Evolutionary conservation across 1,284 basidiomycete genomes (phyloP).

Genomic region (Stygiomarasmius scandens): DNA sequence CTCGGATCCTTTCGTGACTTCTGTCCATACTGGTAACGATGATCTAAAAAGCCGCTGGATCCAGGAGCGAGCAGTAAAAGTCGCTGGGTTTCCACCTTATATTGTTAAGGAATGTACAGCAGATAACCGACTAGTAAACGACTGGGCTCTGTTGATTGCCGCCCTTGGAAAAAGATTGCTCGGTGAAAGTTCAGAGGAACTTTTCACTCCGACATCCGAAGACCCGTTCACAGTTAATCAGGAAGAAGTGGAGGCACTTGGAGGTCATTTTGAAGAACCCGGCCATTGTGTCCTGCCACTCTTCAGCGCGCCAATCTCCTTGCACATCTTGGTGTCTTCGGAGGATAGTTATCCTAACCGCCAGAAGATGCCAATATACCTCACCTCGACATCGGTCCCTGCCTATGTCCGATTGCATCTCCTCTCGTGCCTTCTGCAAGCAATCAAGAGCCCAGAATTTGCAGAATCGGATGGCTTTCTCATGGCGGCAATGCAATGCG

Average conservation of each 20-base stretch:
- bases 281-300: constrained; percentile 60
- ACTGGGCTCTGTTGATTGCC: constrained; percentile 54
- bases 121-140: constrained; percentile 40
- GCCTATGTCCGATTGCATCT: constrained; percentile 88
- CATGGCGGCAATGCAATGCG: constrained; percentile 72
- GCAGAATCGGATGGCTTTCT: constrained; percentile 76
- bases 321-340: constrained; percentile 68
- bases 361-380: constrained; percentile 71
- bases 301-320: constrained; percentile 61
- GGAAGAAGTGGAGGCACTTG: constrained; percentile 74
- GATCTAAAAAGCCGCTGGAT: constrained; percentile 82
- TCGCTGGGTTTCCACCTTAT: constrained; percentile 82
- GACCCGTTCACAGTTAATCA: constrained; percentile 38
- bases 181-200: constrained; percentile 38
- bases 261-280: constrained; percentile 48
- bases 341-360: constrained; percentile 57
- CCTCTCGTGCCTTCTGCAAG: constrained; percentile 62
- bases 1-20: constrained; percentile 70
- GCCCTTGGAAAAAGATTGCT: constrained; percentile 53
- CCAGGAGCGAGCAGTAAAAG: constrained; percentile 80
- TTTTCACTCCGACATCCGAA: constrained; percentile 5
- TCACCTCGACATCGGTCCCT: constrained; percentile 73
- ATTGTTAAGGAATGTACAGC: constrained; percentile 62
- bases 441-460: constrained; percentile 58
- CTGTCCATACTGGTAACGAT: constrained; percentile 59